These are phyloP conservation scores for Leptodontidium sp. DNA, from an alignment of 2,329 filamentous ascomycete species.

Conservation along the genomic window DNA sequence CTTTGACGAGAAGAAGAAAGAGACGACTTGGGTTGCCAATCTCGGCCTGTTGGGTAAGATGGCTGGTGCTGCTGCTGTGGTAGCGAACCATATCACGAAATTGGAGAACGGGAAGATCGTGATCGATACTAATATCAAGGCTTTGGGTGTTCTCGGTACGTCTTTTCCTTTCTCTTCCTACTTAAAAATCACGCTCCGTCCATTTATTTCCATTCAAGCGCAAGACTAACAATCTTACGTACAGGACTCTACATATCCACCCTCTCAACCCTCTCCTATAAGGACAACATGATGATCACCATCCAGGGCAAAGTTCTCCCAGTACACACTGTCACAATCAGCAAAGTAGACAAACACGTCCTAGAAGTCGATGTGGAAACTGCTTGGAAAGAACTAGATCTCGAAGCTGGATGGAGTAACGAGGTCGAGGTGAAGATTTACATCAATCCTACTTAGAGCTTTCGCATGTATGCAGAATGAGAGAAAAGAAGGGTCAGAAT, in stretches of 20 bases:
- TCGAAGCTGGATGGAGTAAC: slow-evolving; percentile 80
- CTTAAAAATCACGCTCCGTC: not conserved
- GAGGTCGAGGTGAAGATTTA: slow-evolving; percentile 69
- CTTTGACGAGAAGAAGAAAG: slow-evolving; percentile 48
- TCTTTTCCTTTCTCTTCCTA: slow-evolving; percentile 5
- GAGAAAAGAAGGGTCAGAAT: not conserved
- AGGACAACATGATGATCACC: slow-evolving; percentile 74
- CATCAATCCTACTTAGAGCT: slow-evolving; percentile 32
- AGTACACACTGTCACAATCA: slow-evolving; percentile 67
- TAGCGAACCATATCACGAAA: slow-evolving; percentile 66
- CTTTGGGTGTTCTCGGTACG: slow-evolving; percentile 76
- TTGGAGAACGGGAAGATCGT: slow-evolving; percentile 67
- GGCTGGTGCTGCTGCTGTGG: slow-evolving; percentile 83
- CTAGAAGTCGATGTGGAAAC: slow-evolving; percentile 78
- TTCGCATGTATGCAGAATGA: slow-evolving; percentile 1
- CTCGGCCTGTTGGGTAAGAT: slow-evolving; percentile 88
- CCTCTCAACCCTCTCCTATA: slow-evolving; percentile 66
- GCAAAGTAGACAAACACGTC: slow-evolving; percentile 61
- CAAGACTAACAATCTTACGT: slow-evolving; percentile 21
- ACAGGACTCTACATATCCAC: slow-evolving; percentile 79
- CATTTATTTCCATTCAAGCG: not conserved
- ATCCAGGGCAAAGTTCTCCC: slow-evolving; percentile 78
- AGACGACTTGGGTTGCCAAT: slow-evolving; percentile 65
- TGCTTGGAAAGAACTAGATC: slow-evolving; percentile 79
- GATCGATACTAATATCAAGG: slow-evolving; percentile 77